Base-by-base conservation (phyloP, 805 yeast species). In the Pichia exigua region DNA sequence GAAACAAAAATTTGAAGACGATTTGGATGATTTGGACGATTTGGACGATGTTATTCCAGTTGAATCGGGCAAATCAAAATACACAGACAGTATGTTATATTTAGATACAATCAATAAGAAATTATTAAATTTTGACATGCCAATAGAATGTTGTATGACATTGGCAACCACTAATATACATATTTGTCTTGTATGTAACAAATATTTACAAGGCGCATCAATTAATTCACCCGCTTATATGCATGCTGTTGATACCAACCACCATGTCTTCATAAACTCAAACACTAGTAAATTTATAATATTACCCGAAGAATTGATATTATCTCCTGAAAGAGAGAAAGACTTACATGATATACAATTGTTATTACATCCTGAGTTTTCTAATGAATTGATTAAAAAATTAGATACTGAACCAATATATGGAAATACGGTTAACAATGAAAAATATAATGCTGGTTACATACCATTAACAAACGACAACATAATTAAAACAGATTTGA, bases 101-200 rank as follows among this genome's bases (percentile, higher is more conserved):
- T 58, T 74, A 15, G 74, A 71, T 38, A 70, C 76, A n/a, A 62
- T 79, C 40, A 71, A 78, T 55, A 61, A 79, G 40, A 57, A 64
- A 10, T 56, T 65, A 4, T 65, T 80, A 20, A 88, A 87, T 61
- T 87, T 87, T 62, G 95, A 86, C 62, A 74, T 77, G 48, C 88
- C 83, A 44, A 81, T 81, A 60, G 65, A 78, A 1, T 87, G 95
- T 64, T 73, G 79, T 43, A 77, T 83, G 0, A 76, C 89, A 0
- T 68, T 86, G 22, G 73, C 87, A 1, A 75, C 71, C 40, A 68
- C 75, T 21, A 83, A 85, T 59, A 76, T 87, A 0, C 85, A 86
- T 59, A 81, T 87, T 32, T 87, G 95, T 61, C 66, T 87, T 21
- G 75, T 74, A 0, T 87, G 95, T 66, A 92, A 91, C 35, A 82